Evolutionary conservation across 2,329 filamentous ascomycete genomes (phyloP).

Genomic region (Colletotrichum lentis): DNA sequence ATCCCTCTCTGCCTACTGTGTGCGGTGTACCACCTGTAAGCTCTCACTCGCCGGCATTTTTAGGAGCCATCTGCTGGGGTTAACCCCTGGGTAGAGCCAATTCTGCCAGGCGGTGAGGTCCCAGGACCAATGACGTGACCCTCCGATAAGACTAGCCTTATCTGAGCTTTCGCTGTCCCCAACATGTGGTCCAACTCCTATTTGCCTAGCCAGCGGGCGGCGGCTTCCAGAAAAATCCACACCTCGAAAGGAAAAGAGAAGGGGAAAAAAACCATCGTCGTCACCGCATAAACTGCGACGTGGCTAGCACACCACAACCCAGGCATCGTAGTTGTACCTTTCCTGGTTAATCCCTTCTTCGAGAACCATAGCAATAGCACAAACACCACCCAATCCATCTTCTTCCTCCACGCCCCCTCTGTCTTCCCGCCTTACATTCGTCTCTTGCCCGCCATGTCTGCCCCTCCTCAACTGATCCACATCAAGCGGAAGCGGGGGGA

Average conservation of each 20-base stretch:
- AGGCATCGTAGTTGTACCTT: conserved; percentile 1
- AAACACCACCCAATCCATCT: not conserved
- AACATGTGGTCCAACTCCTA: conserved; percentile 2
- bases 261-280: conserved; percentile 1
- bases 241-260: conserved; percentile 1
- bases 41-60: not conserved
- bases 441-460: conserved; percentile 55
- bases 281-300: conserved; percentile 21
- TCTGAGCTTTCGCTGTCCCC: conserved; percentile 7
- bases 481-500: conserved; percentile 68
- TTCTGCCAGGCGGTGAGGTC: conserved; percentile 28
- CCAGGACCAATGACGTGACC: conserved; percentile 8
- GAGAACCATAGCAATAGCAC: not conserved
- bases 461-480: conserved; percentile 66
- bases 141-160: conserved; percentile 20
- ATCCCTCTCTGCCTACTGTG: not conserved
- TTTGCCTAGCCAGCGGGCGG: not conserved
- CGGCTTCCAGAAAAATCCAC: conserved; percentile 33
- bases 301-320: conserved; percentile 5
- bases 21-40: too few relatives aligned
- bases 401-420: too few relatives aligned
- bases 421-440: too few relatives aligned
- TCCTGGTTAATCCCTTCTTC: not conserved
- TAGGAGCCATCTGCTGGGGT: conserved; percentile 11
- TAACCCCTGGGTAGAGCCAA: not conserved